Evolutionary conservation across 352 stramenopile species (phyloP).

Genomic region (Plasmopara muralis): DNA sequence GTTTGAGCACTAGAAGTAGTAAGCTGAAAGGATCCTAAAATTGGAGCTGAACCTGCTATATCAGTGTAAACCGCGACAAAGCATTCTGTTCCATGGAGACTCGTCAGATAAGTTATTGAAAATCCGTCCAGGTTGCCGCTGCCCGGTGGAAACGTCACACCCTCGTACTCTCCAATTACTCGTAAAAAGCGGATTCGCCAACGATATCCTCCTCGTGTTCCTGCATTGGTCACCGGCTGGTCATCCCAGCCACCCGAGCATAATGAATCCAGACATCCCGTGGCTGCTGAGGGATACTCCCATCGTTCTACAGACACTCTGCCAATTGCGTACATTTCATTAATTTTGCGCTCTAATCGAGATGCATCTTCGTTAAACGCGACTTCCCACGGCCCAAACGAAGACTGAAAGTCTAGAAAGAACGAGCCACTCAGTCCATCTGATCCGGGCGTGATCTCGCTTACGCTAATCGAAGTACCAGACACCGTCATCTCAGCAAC

Average conservation of each 20-base stretch:
- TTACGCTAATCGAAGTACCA: conserved; percentile 57
- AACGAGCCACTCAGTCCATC: conserved; percentile 87
- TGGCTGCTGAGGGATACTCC: conserved; percentile 76
- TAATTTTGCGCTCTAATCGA: conserved; percentile 87
- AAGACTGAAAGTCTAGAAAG: conserved; percentile 80
- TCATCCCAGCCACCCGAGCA: conserved; percentile 91
- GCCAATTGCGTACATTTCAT: conserved; percentile 93
- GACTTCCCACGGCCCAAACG: conserved; percentile 64
- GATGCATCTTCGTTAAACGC: conserved; percentile 83
- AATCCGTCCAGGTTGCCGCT: conserved; percentile 62
- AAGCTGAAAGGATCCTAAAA: conserved; percentile 47
- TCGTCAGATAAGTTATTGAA: conserved; percentile 32
- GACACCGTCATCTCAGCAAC: conserved; percentile 8
- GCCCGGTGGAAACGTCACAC: conserved; percentile 65
- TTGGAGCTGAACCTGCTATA: conserved; percentile 36
- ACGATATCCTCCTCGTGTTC: conserved; percentile 75
- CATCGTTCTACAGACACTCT: conserved; percentile 85
- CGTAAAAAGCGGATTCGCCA: conserved; percentile 74
- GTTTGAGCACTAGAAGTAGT: conserved; percentile 35
- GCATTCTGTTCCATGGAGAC: conserved; percentile 34
- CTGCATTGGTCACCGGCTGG: conserved; percentile 56
- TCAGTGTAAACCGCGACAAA: conserved; percentile 57
- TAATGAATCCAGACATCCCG: conserved; percentile 34
- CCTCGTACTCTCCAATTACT: conserved; percentile 60
- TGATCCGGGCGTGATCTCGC: conserved; percentile 83